These are phyloP conservation scores for Neonectria faginata DNA, from an alignment of 2,329 filamentous ascomycete species.

Conservation along the genomic window DNA sequence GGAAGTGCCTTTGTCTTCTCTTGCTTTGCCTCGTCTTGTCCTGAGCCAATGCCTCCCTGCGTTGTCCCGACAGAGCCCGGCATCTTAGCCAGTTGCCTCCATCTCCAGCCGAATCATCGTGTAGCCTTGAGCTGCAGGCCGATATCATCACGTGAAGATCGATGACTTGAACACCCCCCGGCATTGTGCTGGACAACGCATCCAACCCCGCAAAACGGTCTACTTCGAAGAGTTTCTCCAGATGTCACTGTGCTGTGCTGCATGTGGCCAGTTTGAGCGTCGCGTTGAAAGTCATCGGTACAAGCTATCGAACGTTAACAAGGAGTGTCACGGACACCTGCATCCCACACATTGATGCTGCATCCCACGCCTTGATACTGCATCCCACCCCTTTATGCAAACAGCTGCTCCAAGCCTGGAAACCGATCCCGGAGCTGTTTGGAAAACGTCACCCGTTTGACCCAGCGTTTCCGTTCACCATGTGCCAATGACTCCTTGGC, in stretches of 20 bases:
- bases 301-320: background rate
- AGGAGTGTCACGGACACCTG: background rate
- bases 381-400: slow-evolving; percentile 1
- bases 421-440: slow-evolving; percentile 5
- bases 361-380: background rate
- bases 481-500: background rate
- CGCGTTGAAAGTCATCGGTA: background rate
- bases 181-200: background rate
- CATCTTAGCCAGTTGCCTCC: background rate
- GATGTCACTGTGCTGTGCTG: background rate
- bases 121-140: slow-evolving; percentile 21
- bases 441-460: background rate
- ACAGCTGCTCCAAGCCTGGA: slow-evolving; percentile 11
- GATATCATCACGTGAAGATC: slow-evolving; percentile 20
- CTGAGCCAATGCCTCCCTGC: background rate
- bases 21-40: background rate
- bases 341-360: background rate
- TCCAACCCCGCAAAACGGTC: background rate
- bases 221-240: background rate
- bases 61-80: background rate
- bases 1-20: background rate
- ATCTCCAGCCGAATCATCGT: slow-evolving; percentile 8
- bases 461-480: slow-evolving; percentile 5
- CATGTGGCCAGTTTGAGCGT: background rate
- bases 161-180: background rate